Evolutionary conservation across 179 eudicot genomes (phyloP), one percentile per base, ranked within the genome.

Genomic region (Actinidia polygama): DNA sequence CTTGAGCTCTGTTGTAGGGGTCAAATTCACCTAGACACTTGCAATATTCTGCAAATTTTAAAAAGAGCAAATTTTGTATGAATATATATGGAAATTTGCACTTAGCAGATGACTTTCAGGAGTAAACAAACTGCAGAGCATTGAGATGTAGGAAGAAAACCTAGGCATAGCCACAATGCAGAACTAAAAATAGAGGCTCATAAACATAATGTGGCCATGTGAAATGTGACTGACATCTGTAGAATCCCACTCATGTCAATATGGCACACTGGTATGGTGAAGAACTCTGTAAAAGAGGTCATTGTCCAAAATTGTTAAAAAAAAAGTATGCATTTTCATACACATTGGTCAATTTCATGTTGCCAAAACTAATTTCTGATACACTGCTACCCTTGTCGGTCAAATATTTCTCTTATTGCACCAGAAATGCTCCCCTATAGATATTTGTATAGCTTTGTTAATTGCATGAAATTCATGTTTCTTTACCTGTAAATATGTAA

Each of bases 1-100:
- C 95, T 85, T 92, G 99, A 84, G 96, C 99, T 87, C 99, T 93
- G 85, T 96, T 57, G 46, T 62, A 62, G 30, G 47, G 23, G 23
- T 78, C 46, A 24, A 71, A 47, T 18, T n/a, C 14, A 19, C 68
- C 3, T 2, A 53, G 14, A 47, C 19, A 44, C 54, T 46, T n/a
- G 18, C 49, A 16, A 50, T 73, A 50, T 51, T 50, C 59, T 73
- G 77, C n/a, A 73, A 73, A 73, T 4, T 49, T 73, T 24, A 11
- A 5, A 16, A 21, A 18, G 7, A 24, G 12, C 24, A 40, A 50
- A 46, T 73, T 23, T 23, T 5, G 21, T 30, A 73, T 40, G 59
- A 11, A 16, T 71, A 7, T 3, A 58, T 14, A 12, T 12, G 18
- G 18, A 58, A 18, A 58, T 18, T 0, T 16, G n/a, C 3, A 57